Evolutionary conservation across 257 asterid species (phyloP).

Genomic region (Scutellaria galericulata): DNA sequence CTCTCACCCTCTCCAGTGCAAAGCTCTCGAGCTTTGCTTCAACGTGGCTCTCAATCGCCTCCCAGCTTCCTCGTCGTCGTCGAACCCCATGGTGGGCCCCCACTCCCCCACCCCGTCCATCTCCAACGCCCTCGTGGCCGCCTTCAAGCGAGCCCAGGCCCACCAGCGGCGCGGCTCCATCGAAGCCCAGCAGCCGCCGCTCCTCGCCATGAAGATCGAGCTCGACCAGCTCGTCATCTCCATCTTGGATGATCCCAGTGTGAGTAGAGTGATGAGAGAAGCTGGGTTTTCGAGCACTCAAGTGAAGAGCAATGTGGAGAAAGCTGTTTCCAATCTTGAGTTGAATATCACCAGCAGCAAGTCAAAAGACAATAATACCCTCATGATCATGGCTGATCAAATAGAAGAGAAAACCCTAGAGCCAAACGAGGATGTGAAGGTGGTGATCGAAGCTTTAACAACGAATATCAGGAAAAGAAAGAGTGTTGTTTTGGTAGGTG

Average conservation of each 20-base stretch:
- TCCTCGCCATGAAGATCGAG: conserved; percentile 54
- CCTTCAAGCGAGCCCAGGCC: conserved; percentile 87
- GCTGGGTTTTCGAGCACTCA: conserved; percentile 81
- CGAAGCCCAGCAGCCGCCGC: conserved; percentile 57
- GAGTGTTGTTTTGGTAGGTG: conserved; percentile 63
- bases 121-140: conserved; percentile 84
- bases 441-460: conserved; percentile 47
- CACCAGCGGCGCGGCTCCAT: conserved; percentile 72
- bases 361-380: too few relatives aligned
- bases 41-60: conserved; percentile 84
- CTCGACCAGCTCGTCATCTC: conserved; percentile 74
- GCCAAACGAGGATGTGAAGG: conserved; percentile 55
- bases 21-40: conserved; percentile 88
- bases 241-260: conserved; percentile 82
- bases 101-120: conserved; percentile 51
- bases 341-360: too few relatives aligned
- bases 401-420: neutral
- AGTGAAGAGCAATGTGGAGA: conserved; percentile 71
- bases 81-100: conserved; percentile 31
- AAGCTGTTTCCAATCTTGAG: conserved; percentile 30
- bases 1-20: conserved; percentile 86
- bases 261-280: conserved; percentile 81
- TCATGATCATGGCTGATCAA: too few relatives aligned
- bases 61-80: conserved; percentile 51
- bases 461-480: conserved; percentile 23